Evolutionary conservation across 164 flowering plant species (phyloP).

Genomic region (Aristolochia fimbriata): DNA sequence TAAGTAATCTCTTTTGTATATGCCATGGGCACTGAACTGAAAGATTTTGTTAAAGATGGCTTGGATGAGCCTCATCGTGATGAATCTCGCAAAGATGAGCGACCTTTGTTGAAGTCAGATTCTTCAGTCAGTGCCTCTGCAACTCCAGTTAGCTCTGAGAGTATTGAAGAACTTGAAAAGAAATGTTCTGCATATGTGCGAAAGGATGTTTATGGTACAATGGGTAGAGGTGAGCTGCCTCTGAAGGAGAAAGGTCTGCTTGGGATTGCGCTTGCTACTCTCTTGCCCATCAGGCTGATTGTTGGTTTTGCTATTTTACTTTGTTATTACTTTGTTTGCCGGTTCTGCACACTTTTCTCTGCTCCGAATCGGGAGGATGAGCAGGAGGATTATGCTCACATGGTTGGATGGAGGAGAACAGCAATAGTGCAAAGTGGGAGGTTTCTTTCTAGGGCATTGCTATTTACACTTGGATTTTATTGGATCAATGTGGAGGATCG

Average conservation of each 20-base stretch:
- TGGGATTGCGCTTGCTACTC: constrained; percentile 46
- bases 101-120: constrained; percentile 49
- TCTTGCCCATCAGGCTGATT: constrained; percentile 60
- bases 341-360: constrained; percentile 50
- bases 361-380: constrained; percentile 24
- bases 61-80: constrained; percentile 3
- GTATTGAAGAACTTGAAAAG: constrained; percentile 57
- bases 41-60: too few relatives aligned
- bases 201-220: constrained; percentile 68
- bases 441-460: constrained; percentile 23
- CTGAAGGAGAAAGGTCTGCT: constrained; percentile 54
- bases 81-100: constrained; percentile 34
- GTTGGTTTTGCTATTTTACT: constrained; percentile 29
- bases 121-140: constrained; percentile 1
- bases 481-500: constrained; percentile 19
- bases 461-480: constrained; percentile 26
- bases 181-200: constrained; percentile 75
- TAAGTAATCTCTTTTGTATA: too few relatives aligned
- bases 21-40: too few relatives aligned
- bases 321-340: constrained; percentile 21
- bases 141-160: constrained; percentile 10
- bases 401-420: constrained; percentile 50
- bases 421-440: constrained; percentile 21
- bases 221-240: constrained; percentile 82
- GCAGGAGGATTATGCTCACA: constrained; percentile 57